Percentiles rank a stretch among this genome's conserved stretches.
These are phyloP conservation scores for Aspergillus melleus DNA, from an alignment of 2,329 filamentous ascomycete species.

Conservation along the genomic window DNA sequence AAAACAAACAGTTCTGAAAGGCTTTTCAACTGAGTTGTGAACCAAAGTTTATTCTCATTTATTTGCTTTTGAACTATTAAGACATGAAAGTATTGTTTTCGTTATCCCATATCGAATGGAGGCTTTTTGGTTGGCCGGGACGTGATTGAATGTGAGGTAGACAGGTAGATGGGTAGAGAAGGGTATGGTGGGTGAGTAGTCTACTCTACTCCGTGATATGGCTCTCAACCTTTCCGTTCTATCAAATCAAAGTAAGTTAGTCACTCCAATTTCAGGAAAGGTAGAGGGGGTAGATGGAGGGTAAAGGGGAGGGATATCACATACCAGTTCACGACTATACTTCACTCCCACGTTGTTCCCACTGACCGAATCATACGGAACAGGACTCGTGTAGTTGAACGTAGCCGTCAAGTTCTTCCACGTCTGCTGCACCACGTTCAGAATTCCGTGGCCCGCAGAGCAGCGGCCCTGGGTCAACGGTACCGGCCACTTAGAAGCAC, in stretches of 20 bases:
- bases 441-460: conserved; percentile 37
- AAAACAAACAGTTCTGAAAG: no score
- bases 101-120: no score
- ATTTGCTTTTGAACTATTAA: no score
- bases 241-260: background rate
- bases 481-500: conserved; percentile 29
- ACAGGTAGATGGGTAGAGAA: background rate
- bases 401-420: conserved; percentile 26
- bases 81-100: no score
- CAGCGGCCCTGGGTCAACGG: conserved; percentile 34
- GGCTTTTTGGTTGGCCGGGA: no score
- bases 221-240: conserved; percentile 10
- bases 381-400: conserved; percentile 37
- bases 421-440: conserved; percentile 33
- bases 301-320: background rate
- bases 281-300: background rate
- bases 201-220: conserved; percentile 1
- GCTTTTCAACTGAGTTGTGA: no score
- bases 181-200: background rate
- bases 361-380: conserved; percentile 26
- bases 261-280: background rate
- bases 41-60: no score
- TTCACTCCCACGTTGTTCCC: conserved; percentile 20
- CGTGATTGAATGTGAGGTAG: no score
- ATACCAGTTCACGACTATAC: conserved; percentile 19